Evolutionary conservation across 2,329 filamentous ascomycete genomes (phyloP).

Genomic region (Exophiala phaeomuriformis): DNA sequence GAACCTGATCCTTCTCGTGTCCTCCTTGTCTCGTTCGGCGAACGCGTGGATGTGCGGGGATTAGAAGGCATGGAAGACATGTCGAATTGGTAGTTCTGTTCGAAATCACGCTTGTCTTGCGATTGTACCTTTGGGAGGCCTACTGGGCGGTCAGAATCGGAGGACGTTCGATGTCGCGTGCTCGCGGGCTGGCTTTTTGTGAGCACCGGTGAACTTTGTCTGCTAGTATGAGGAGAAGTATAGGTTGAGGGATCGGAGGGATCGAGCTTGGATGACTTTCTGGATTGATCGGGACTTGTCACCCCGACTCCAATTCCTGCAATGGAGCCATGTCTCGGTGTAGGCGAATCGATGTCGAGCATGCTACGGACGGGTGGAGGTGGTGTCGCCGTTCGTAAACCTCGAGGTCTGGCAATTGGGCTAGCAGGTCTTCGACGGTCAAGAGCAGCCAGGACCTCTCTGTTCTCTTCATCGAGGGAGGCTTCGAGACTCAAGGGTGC

Average conservation of each 20-base stretch:
- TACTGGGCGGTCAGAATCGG: constrained; percentile 28
- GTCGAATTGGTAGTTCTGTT: constrained; percentile 38
- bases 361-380: constrained; percentile 59
- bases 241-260: constrained; percentile 30
- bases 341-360: constrained; percentile 50
- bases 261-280: constrained; percentile 35
- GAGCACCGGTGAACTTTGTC: constrained; percentile 29
- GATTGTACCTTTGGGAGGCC: constrained; percentile 25
- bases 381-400: constrained; percentile 49
- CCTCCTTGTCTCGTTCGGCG: constrained; percentile 37
- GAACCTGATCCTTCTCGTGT: constrained; percentile 34
- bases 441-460: constrained; percentile 63
- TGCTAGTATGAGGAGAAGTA: constrained; percentile 32
- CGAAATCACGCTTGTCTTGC: constrained; percentile 28
- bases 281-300: constrained; percentile 29
- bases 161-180: constrained; percentile 30
- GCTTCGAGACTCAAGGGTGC: constrained; percentile 64
- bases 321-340: constrained; percentile 34
- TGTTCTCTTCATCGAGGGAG: constrained; percentile 67
- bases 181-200: constrained; percentile 31
- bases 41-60: constrained; percentile 31
- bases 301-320: constrained; percentile 35
- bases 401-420: constrained; percentile 29
- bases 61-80: constrained; percentile 41
- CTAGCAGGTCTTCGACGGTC: constrained; percentile 40